phyloP scores from a whole-genome alignment of 1,139 yeast species.

The Saccharomyces uvarum region DNA sequence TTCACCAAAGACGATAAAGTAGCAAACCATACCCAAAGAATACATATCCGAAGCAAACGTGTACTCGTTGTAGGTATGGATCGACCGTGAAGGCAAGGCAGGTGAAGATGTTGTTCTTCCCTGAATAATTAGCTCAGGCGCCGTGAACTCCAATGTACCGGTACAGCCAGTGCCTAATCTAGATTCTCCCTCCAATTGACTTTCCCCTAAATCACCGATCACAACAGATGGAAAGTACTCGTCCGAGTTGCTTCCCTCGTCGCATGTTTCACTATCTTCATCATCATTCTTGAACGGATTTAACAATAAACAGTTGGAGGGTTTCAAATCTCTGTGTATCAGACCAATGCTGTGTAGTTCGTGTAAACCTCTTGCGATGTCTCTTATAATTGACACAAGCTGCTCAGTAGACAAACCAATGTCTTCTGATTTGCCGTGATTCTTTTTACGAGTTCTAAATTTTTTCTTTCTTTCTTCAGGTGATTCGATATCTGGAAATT shows the following conservation, averaged over 20 bases:
- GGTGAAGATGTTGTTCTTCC: conserved; percentile 19
- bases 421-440: conserved; percentile 16
- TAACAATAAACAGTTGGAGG: conserved; percentile 71
- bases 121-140: conserved; percentile 62
- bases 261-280: conserved; percentile 11
- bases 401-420: conserved; percentile 38
- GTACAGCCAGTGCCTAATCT: conserved; percentile 66
- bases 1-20: conserved; percentile 61
- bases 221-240: conserved; percentile 53
- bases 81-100: conserved; percentile 4
- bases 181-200: conserved; percentile 57
- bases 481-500: conserved; percentile 24
- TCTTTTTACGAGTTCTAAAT: conserved; percentile 32
- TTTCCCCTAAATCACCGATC: conserved; percentile 88
- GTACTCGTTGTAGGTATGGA: conserved; percentile 40
- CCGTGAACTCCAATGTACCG: conserved; percentile 80
- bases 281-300: conserved; percentile 8
- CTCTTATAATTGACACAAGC: conserved; percentile 59
- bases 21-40: conserved; percentile 73
- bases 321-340: conserved; percentile 80
- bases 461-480: conserved; percentile 30
- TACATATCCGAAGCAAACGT: conserved; percentile 69
- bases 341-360: conserved; percentile 69
- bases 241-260: conserved; percentile 4
- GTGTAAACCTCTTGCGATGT: conserved; percentile 59